Conservation (phyloP, 305 asterid genomes). For the Fraxinus xanthoxyloides region DNA sequence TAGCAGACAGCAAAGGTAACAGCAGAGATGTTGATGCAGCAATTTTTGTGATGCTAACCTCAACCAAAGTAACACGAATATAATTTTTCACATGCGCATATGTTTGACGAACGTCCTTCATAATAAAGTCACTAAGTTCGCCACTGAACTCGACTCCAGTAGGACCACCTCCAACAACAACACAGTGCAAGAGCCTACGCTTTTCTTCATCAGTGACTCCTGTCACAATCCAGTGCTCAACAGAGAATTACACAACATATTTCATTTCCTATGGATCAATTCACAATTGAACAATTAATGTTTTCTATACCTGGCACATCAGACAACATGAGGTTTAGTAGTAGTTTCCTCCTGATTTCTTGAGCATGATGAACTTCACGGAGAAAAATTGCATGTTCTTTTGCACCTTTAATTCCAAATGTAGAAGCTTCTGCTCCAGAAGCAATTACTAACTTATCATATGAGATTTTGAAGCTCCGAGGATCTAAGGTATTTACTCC, state of each 20-base stretch:
- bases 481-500: constrained; percentile 59
- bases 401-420: constrained; percentile 84
- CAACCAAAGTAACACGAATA: constrained; percentile 83
- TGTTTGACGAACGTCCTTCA: constrained; percentile 81
- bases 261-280: background rate
- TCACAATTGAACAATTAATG: constrained; percentile 5
- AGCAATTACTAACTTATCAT: constrained; percentile 83
- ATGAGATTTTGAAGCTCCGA: constrained; percentile 65
- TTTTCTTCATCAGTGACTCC: constrained; percentile 88
- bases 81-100: constrained; percentile 87
- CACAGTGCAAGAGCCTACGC: constrained; percentile 82
- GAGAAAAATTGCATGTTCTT: constrained; percentile 73
- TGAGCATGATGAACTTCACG: constrained; percentile 97
- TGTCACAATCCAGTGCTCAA: constrained; percentile 26
- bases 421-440: constrained; percentile 89
- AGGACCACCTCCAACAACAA: constrained; percentile 98
- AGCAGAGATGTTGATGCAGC: constrained; percentile 9
- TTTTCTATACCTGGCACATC: constrained; percentile 71
- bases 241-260: background rate
- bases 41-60: constrained; percentile 45
- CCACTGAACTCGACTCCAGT: constrained; percentile 99
- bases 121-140: constrained; percentile 90
- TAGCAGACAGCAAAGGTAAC: constrained; percentile 9
- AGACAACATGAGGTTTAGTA: constrained; percentile 82
- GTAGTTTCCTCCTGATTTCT: constrained; percentile 80